Conservation (phyloP, 2,329 filamentous ascomycete genomes). For the Nemania serpens region DNA sequence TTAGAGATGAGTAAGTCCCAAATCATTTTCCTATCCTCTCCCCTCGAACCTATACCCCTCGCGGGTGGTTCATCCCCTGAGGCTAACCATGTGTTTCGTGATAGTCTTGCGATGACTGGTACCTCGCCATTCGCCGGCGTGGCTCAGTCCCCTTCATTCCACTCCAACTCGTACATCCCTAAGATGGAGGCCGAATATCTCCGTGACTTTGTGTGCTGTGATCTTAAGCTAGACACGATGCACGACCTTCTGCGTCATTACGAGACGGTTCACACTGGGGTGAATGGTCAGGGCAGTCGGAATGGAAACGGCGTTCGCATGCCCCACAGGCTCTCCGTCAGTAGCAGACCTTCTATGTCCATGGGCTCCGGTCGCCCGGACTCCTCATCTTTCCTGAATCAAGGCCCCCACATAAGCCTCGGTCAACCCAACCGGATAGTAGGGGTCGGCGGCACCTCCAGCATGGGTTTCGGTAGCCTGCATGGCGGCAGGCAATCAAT, state of each 20-base stretch:
- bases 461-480: conserved; percentile 37
- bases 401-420: conserved; percentile 36
- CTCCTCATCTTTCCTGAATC: conserved; percentile 37
- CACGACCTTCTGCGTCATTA: conserved; percentile 97
- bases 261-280: conserved; percentile 87
- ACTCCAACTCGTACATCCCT: conserved; percentile 94
- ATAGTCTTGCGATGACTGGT: conserved; percentile 90
- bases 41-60: conserved; percentile 18
- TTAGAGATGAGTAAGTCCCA: conserved; percentile 89
- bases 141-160: conserved; percentile 90
- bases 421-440: conserved; percentile 37
- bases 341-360: conserved; percentile 37
- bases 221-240: conserved; percentile 83
- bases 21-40: conserved; percentile 23
- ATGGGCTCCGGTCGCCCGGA: conserved; percentile 37
- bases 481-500: conserved; percentile 48
- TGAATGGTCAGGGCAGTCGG: conserved; percentile 49
- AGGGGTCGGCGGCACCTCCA: conserved; percentile 28
- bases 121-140: conserved; percentile 84
- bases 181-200: conserved; percentile 98
- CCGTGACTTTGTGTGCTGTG: conserved; percentile 96
- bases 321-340: conserved; percentile 41
- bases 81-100: conserved; percentile 37
- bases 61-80: conserved; percentile 10
- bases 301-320: conserved; percentile 37